Percentiles rank a stretch among this genome's conserved stretches.
phyloP scores from a whole-genome alignment of 257 asterid genomes.

The Solanum habrochaites region DNA sequence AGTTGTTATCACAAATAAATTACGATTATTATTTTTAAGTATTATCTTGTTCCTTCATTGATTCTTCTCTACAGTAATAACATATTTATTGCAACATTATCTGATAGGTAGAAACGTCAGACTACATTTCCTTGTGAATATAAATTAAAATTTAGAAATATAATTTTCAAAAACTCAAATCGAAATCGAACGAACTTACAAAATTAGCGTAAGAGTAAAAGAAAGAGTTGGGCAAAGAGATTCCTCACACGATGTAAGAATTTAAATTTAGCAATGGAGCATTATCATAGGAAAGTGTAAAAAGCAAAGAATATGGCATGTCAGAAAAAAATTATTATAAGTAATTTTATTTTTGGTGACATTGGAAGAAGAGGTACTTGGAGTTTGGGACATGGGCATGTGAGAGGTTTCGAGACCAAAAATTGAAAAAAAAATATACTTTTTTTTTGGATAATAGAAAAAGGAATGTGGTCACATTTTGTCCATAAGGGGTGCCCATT shows the following conservation, averaged over 20 bases:
- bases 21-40: too few relatives aligned
- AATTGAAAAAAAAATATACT: neutral
- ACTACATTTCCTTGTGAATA: too few relatives aligned
- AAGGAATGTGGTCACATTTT: constrained; percentile 41
- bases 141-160: too few relatives aligned
- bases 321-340: neutral
- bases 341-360: constrained; percentile 10
- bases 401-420: constrained; percentile 16
- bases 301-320: constrained; percentile 10
- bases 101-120: too few relatives aligned
- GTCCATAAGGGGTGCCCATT: constrained; percentile 21
- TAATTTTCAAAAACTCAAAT: too few relatives aligned
- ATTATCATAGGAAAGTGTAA: neutral
- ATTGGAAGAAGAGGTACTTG: constrained; percentile 25
- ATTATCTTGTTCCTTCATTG: neutral
- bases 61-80: too few relatives aligned
- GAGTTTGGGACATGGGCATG: constrained; percentile 35
- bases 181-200: too few relatives aligned
- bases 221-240: neutral
- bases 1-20: too few relatives aligned
- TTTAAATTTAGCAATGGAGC: neutral
- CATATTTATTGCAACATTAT: too few relatives aligned
- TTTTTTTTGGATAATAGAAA: constrained; percentile 20
- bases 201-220: too few relatives aligned
- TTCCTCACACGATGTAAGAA: neutral